Conservation (phyloP, 495 filamentous ascomycete genomes). For the Pseudevernia furfuracea region DNA sequence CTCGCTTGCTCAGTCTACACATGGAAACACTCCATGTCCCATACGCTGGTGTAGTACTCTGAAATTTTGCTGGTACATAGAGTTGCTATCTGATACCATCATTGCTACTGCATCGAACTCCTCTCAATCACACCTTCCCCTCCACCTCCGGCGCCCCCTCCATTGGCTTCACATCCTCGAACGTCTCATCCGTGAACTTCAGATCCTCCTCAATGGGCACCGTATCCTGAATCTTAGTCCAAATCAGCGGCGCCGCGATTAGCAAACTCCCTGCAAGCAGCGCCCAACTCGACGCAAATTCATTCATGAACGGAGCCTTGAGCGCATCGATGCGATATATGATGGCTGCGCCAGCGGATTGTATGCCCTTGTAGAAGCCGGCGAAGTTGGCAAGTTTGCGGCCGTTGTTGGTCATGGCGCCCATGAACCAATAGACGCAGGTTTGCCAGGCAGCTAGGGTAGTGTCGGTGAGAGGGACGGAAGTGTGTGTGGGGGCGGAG, state of each 20-base stretch:
- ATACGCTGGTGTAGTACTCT: no score
- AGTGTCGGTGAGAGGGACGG: slow-evolving; percentile 50
- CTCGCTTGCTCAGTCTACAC: no score
- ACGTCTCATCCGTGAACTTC: slow-evolving; percentile 66
- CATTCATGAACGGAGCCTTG: slow-evolving; percentile 50
- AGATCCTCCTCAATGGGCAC: slow-evolving; percentile 67
- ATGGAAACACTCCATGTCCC: no score
- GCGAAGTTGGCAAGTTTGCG: slow-evolving; percentile 84
- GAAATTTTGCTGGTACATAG: background rate
- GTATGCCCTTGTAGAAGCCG: slow-evolving; percentile 89
- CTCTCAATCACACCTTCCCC: slow-evolving; percentile 8
- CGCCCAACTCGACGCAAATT: slow-evolving; percentile 51
- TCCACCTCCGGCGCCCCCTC: background rate
- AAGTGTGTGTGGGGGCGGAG: slow-evolving; percentile 38
- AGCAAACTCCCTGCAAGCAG: slow-evolving; percentile 60
- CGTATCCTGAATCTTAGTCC: slow-evolving; percentile 61
- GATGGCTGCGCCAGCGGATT: slow-evolving; percentile 75
- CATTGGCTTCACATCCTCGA: slow-evolving; percentile 49
- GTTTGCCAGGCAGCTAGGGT: slow-evolving; percentile 60
- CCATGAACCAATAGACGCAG: slow-evolving; percentile 85
- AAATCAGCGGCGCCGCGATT: slow-evolving; percentile 63
- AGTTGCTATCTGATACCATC: background rate
- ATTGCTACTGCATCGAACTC: background rate
- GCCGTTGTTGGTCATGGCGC: slow-evolving; percentile 78
- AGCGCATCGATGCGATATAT: slow-evolving; percentile 68